Percentiles rank a stretch among this genome's conserved stretches.
Evolutionary conservation across 345 rosid genomes (phyloP).

Genomic region (Gossypium thurberi): DNA sequence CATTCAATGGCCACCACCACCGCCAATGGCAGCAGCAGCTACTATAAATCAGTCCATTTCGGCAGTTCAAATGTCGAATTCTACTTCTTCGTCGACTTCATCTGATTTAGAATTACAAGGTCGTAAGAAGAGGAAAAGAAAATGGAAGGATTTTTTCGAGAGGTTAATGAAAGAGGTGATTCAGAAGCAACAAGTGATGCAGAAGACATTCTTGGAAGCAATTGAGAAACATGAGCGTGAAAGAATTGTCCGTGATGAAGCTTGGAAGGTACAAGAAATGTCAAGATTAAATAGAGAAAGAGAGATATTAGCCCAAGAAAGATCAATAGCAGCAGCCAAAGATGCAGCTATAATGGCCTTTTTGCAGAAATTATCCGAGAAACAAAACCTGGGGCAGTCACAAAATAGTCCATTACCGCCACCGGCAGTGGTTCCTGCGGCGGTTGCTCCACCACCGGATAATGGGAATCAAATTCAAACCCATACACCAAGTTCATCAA

Average conservation of each 20-base stretch:
- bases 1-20: conserved; percentile 8
- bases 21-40: background rate
- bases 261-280: conserved; percentile 75
- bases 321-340: conserved; percentile 61
- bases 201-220: conserved; percentile 62
- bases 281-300: conserved; percentile 55
- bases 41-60: conserved; percentile 23
- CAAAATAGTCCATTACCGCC: conserved; percentile 1
- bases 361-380: conserved; percentile 59
- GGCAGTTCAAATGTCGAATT: conserved; percentile 36
- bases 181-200: conserved; percentile 69
- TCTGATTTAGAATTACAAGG: conserved; percentile 48
- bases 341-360: conserved; percentile 72
- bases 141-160: conserved; percentile 63
- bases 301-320: conserved; percentile 65
- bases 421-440: background rate
- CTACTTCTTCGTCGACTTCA: conserved; percentile 39
- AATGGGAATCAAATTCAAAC: conserved; percentile 25
- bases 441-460: conserved; percentile 9
- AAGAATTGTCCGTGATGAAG: conserved; percentile 58
- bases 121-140: conserved; percentile 35
- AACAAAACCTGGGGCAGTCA: conserved; percentile 16
- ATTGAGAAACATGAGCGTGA: conserved; percentile 70
- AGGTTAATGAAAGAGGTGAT: conserved; percentile 59
- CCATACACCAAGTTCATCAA: conserved; percentile 28